Evolutionary conservation across 768 basidiomycete species (phyloP).

Genomic region (Hygrophorus pudorinus): DNA sequence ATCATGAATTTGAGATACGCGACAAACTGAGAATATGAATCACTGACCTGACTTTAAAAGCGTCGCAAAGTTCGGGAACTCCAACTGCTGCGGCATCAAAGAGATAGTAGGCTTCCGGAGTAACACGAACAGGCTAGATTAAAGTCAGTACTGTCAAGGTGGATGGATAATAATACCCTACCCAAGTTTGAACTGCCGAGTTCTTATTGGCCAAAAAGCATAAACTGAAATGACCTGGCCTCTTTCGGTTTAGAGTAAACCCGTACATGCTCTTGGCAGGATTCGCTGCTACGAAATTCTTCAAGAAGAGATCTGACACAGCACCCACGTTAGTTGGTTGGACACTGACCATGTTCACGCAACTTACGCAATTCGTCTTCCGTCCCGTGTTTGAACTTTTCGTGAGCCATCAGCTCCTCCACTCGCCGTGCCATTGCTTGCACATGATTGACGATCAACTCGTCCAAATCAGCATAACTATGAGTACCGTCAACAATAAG

Average conservation of each 20-base stretch:
- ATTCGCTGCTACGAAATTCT: slow-evolving; percentile 87
- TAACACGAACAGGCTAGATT: slow-evolving; percentile 72
- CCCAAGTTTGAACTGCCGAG: slow-evolving; percentile 86
- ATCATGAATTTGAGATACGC: slow-evolving; percentile 4
- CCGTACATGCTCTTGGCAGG: slow-evolving; percentile 94
- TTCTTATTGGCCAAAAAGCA: slow-evolving; percentile 92
- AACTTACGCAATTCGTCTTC: slow-evolving; percentile 89
- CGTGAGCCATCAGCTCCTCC: slow-evolving; percentile 90
- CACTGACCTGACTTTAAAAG: slow-evolving; percentile 81
- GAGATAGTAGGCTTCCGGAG: slow-evolving; percentile 82
- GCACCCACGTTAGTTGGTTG: slow-evolving; percentile 1
- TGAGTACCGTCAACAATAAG: slow-evolving; percentile 71
- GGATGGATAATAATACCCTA: slow-evolving; percentile 26
- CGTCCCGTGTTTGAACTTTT: slow-evolving; percentile 84
- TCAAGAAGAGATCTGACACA: slow-evolving; percentile 66
- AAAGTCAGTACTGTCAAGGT: slow-evolving; percentile 6
- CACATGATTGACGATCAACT: slow-evolving; percentile 93
- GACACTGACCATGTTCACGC: background rate
- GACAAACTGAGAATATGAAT: background rate
- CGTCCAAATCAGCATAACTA: slow-evolving; percentile 88
- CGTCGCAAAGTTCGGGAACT: slow-evolving; percentile 90
- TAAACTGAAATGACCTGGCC: slow-evolving; percentile 88
- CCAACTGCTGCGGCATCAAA: slow-evolving; percentile 87
- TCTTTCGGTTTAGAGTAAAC: slow-evolving; percentile 82
- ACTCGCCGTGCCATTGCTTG: slow-evolving; percentile 89